Base-by-base conservation (phyloP, 108 stramenopile species). In the Nannochloropsis salina region DNA sequence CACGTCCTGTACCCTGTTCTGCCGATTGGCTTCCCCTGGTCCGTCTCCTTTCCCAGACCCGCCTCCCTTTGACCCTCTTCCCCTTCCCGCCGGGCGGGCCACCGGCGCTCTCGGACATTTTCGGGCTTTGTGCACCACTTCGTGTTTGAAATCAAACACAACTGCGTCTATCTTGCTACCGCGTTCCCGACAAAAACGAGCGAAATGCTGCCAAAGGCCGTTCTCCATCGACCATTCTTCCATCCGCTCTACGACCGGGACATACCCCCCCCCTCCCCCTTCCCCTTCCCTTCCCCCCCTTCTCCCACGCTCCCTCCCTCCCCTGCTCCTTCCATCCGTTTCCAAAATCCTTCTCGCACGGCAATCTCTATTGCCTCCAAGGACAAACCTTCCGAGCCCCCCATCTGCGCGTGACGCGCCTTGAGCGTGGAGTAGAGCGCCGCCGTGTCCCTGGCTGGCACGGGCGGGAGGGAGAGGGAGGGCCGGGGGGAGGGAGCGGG, bases 231-330 rank as follows among this genome's bases (percentile, higher is more conserved):
- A 74, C 61, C 61, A 74, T 15, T n/a, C 61, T 74, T 74, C 61
- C 61, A 74, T 74, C 61, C 61, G 4, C n/a, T n/a, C 61, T n/a
- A n/a, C 61, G 61, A n/a, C 61, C 61, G 61, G 61, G 61, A 74
- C 61, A n/a, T n/a, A 74, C 61, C 15, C n/a, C 8, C 15, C 31
- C 31, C 31, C 61, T 74, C n/a, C 8, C 61, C 5, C 3, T n/a
- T n/a, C 8, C 8, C 61, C 61, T 6, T 74, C 61, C 8, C 61
- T 74, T 6, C 61, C n/a, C n/a, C 61, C n/a, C 47, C 47, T 51
- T n/a, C 61, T 74, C 61, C 61, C 61, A n/a, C 61, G 61, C 20
- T 74, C 61, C 61, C 61, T 74, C 47, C 47, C 15, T n/a, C 61
- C n/a, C 61, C 61, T n/a, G 15, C 61, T 15, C 20, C n/a, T n/a